Conservation (phyloP, 257 asterid species). For the Solanum peruvianum region DNA sequence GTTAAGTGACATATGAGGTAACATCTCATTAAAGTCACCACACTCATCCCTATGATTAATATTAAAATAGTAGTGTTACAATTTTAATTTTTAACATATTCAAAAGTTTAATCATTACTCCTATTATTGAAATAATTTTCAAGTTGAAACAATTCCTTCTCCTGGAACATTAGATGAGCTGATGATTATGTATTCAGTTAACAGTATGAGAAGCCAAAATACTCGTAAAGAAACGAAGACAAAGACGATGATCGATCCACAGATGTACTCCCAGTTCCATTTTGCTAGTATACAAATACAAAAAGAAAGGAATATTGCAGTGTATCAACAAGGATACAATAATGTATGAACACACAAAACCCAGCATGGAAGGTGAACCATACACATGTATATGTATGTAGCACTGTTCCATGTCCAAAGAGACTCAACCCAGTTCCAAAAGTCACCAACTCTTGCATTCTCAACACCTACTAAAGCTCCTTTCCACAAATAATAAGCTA, state of each 20-base stretch:
- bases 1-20: neutral
- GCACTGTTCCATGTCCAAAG: slow-evolving; percentile 96
- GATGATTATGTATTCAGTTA: neutral
- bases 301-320: neutral
- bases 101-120: neutral
- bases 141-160: neutral
- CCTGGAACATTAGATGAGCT: neutral
- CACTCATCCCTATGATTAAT: neutral
- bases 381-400: slow-evolving; percentile 61
- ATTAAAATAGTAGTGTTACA: neutral
- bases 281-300: slow-evolving; percentile 10
- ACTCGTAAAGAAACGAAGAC: neutral
- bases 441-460: slow-evolving; percentile 40
- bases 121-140: neutral
- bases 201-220: neutral
- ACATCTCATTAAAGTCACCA: neutral
- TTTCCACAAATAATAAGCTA: slow-evolving; percentile 29
- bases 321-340: slow-evolving; percentile 29
- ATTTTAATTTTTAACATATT: neutral
- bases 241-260: neutral
- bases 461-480: slow-evolving; percentile 48
- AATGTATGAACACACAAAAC: slow-evolving; percentile 54
- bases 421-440: slow-evolving; percentile 80
- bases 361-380: slow-evolving; percentile 96
- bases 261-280: neutral